These are phyloP conservation scores for Penicillium roqueforti DNA, from an alignment of 495 filamentous ascomycete species.

Conservation along the genomic window DNA sequence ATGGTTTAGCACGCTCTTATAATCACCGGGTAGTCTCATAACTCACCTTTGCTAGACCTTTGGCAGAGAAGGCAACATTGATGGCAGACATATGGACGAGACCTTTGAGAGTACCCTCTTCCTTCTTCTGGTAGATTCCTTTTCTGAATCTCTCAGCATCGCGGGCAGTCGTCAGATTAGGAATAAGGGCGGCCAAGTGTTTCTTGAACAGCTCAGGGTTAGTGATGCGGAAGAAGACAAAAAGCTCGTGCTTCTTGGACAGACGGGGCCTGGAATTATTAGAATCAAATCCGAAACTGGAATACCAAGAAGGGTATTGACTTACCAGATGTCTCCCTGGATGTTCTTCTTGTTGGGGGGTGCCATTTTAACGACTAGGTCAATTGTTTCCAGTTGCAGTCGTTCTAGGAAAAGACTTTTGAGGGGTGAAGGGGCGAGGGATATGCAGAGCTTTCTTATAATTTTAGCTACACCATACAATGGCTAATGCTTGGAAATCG, in stretches of 20 bases:
- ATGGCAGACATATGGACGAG: background rate
- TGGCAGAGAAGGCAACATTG: slow-evolving; percentile 4
- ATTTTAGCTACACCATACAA: too few relatives aligned
- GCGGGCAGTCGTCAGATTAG: background rate
- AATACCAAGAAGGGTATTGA: background rate
- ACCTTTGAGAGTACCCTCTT: background rate
- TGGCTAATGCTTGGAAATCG: too few relatives aligned
- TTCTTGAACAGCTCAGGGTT: background rate
- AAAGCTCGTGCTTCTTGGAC: background rate
- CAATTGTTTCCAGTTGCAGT: too few relatives aligned
- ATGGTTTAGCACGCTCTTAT: background rate
- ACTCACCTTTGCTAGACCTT: background rate
- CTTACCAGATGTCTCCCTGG: slow-evolving; percentile 4
- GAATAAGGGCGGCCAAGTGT: background rate
- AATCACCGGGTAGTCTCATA: too few relatives aligned
- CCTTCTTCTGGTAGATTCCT: background rate
- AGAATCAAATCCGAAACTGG: background rate
- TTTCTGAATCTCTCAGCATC: background rate
- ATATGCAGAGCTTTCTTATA: too few relatives aligned
- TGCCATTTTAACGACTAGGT: background rate
- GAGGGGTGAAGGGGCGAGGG: too few relatives aligned
- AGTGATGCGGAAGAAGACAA: slow-evolving; percentile 4
- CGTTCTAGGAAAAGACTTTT: too few relatives aligned
- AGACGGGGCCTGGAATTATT: background rate
- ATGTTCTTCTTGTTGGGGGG: background rate